phyloP scores from a whole-genome alignment of 208 protist species.

The Acanthamoeba triangularis region DNA sequence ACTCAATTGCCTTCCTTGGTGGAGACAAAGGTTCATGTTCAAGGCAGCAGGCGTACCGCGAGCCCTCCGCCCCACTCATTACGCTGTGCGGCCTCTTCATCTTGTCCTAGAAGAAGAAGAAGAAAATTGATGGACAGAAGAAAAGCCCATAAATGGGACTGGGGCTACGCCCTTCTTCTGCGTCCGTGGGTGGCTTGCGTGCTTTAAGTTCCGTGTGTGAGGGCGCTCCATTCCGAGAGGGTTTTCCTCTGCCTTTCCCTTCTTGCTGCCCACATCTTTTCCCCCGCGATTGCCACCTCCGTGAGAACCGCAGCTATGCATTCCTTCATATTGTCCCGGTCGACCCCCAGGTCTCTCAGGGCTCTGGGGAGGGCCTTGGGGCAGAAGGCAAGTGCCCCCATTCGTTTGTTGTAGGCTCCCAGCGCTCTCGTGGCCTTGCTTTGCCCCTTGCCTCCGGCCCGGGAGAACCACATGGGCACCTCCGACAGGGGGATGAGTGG shows the following conservation, averaged over 20 bases:
- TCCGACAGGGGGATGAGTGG: not conserved
- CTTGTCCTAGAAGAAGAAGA: not conserved
- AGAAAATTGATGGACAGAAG: too few species aligned
- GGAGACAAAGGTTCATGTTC: too few species aligned
- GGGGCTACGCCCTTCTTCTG: too few species aligned
- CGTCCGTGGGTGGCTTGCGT: too few species aligned
- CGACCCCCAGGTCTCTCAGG: not conserved
- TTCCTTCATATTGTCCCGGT: not conserved
- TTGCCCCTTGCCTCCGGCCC: not conserved
- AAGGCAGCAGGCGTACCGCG: not conserved
- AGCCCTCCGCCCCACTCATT: not conserved
- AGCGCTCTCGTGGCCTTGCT: not conserved
- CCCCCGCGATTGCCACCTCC: too few species aligned
- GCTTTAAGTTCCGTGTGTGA: too few species aligned
- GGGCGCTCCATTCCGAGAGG: too few species aligned
- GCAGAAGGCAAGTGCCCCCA: not conserved
- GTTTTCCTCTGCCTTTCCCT: too few species aligned
- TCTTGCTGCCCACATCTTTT: too few species aligned
- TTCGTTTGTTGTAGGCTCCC: not conserved
- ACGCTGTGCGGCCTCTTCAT: conserved; percentile 20
- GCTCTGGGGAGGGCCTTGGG: not conserved
- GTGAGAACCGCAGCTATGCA: not conserved
- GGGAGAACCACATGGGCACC: not conserved
- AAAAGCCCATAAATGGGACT: too few species aligned
- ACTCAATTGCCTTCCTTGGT: not conserved